Percentiles rank a stretch among this genome's conserved stretches.
Evolutionary conservation across 176 grass and related monocot genomes (phyloP).

Genomic region (Oryza coarctata): DNA sequence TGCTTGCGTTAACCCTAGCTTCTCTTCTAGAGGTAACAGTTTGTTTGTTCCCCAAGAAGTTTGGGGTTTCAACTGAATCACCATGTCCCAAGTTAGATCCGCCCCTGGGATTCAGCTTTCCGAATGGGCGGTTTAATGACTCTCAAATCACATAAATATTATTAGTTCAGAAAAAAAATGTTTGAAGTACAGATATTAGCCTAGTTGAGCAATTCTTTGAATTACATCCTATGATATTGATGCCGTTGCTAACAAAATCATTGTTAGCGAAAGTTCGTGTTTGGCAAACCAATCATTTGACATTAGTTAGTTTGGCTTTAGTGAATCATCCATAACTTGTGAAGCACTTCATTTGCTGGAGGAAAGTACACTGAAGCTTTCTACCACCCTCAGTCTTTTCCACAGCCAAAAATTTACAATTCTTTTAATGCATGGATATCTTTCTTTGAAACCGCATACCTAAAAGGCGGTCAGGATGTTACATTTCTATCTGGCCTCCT

Average conservation of each 20-base stretch:
- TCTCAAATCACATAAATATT: not conserved
- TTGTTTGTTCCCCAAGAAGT: no score
- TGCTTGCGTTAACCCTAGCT: no score
- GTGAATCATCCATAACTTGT: slow-evolving; percentile 50
- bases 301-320: slow-evolving; percentile 35
- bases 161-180: slow-evolving; percentile 17
- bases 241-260: slow-evolving; percentile 36
- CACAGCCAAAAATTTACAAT: slow-evolving; percentile 16
- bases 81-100: no score
- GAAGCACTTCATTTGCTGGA: slow-evolving; percentile 45
- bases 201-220: slow-evolving; percentile 14
- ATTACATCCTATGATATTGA: not conserved
- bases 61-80: no score
- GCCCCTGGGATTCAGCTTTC: not conserved
- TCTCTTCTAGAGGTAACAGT: no score
- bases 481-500: slow-evolving; percentile 67
- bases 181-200: not conserved
- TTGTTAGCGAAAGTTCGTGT: slow-evolving; percentile 40
- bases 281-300: slow-evolving; percentile 56
- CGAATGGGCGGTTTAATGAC: not conserved
- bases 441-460: slow-evolving; percentile 55
- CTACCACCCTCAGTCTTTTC: slow-evolving; percentile 36
- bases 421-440: slow-evolving; percentile 25
- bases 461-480: slow-evolving; percentile 60
- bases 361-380: slow-evolving; percentile 43